A percentile compares a stretch with the other conserved stretches of the same genome.
Conservation (phyloP, 1,139 yeast species). For the Saccharomyces pastorianus region DNA sequence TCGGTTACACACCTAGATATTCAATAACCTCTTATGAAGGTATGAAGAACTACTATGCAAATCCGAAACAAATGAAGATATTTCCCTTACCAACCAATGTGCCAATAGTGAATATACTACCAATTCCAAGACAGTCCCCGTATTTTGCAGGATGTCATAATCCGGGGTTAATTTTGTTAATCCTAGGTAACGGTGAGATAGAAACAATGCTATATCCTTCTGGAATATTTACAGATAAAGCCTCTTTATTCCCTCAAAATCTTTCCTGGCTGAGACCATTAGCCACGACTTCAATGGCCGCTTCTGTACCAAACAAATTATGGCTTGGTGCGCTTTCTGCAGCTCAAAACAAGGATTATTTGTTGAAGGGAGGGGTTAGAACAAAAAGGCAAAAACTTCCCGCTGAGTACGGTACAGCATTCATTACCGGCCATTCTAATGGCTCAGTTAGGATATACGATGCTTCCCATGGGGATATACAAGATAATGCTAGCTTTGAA, state of each 20-base stretch:
- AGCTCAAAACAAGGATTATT: constrained; percentile 34
- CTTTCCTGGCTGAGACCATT: constrained; percentile 72
- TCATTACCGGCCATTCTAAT: constrained; percentile 73
- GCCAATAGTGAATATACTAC: constrained; percentile 40
- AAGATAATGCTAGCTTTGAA: constrained; percentile 52
- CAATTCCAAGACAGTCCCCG: constrained; percentile 50
- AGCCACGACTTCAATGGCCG: constrained; percentile 47
- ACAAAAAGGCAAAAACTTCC: constrained; percentile 35
- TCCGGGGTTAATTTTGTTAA: constrained; percentile 51
- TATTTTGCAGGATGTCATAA: constrained; percentile 65
- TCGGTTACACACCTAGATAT: constrained; percentile 74
- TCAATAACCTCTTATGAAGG: constrained; percentile 74
- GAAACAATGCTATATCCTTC: constrained; percentile 46
- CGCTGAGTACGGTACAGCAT: constrained; percentile 34
- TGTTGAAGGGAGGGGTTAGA: constrained; percentile 76
- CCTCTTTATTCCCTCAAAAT: constrained; percentile 68
- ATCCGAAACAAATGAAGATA: constrained; percentile 51
- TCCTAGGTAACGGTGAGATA: constrained; percentile 52
- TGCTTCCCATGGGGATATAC: constrained; percentile 68
- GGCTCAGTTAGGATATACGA: constrained; percentile 78
- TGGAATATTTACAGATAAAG: constrained; percentile 48
- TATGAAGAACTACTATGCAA: constrained; percentile 69
- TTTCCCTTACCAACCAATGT: constrained; percentile 44
- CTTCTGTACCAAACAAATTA: constrained; percentile 51
- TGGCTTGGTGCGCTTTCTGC: constrained; percentile 66